A percentile compares a stretch with the other conserved stretches of the same genome.
Conservation (phyloP, 352 stramenopile genomes). For the Phytophthora citrophthora region DNA sequence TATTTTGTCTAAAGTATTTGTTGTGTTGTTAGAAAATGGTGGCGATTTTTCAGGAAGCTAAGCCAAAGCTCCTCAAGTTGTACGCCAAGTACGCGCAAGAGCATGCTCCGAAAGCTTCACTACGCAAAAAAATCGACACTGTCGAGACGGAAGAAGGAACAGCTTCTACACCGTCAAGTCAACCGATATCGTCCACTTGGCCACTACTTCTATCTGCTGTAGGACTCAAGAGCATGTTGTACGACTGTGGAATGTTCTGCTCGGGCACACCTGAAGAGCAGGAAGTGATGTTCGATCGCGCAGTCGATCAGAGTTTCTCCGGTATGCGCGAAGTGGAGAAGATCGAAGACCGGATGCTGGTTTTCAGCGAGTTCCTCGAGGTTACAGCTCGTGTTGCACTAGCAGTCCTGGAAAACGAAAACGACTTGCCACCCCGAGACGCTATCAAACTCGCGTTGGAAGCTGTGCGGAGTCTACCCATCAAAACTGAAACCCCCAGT, state of each 20-base stretch:
- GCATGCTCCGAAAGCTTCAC: conserved; percentile 14
- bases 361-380: conserved; percentile 83
- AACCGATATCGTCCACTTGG: conserved; percentile 43
- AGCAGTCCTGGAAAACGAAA: conserved; percentile 57
- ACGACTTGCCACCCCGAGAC: conserved; percentile 63
- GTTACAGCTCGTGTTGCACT: conserved; percentile 69
- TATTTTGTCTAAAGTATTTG: background rate
- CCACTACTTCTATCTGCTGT: conserved; percentile 51
- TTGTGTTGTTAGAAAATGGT: conserved; percentile 57
- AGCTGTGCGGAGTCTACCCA: conserved; percentile 63
- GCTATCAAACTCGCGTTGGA: conserved; percentile 82
- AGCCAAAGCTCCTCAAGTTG: conserved; percentile 75
- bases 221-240: conserved; percentile 70
- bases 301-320: conserved; percentile 70
- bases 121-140: conserved; percentile 20
- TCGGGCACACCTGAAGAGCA: conserved; percentile 60
- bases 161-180: conserved; percentile 1
- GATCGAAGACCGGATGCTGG: conserved; percentile 52
- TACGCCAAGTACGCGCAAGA: conserved; percentile 73
- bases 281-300: conserved; percentile 61
- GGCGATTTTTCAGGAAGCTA: conserved; percentile 71
- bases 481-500: conserved; percentile 21
- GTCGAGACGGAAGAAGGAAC: conserved; percentile 19
- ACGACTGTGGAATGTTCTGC: conserved; percentile 83
- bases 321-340: conserved; percentile 44